Evolutionary conservation across 1,284 basidiomycete species (phyloP), one percentile per base, ranked within the genome.

Genomic region (Naganishia cerealis): DNA sequence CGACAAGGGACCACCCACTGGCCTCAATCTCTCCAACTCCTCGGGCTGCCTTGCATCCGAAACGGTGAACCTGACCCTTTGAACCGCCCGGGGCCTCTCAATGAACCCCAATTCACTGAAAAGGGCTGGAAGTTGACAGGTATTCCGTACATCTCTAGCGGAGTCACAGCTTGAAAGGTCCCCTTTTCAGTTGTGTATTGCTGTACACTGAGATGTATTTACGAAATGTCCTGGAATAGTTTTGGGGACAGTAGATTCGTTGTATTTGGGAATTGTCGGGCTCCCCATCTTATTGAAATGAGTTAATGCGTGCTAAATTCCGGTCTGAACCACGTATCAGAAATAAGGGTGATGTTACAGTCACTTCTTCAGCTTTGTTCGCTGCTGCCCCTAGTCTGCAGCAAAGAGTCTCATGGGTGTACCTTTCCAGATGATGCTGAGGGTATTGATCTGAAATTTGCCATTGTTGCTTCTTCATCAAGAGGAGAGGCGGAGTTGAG

Each of bases 61-160:
- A 55, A 53, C n/a, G 62, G 62, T 36, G 53, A 65, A 21, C 50
- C 53, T 9, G 50, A 65, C 40, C 50, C 50, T 12, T 21, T 43
- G 50, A 55, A 43, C 40, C 48, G 62, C 8, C n/a, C 48, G 6
- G 13, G 29, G 5, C 62, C 62, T 4, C n/a, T 55, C 52, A 53
- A 65, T 50, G 52, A 53, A 39, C 62, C 62, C 12, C 50, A 65
- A 54, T 65, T 65, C 36, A 65, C n/a, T 21, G 62, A 65, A 56
- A 48, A 39, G 48, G 62, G 50, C 7, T 65, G 48, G 40, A 65
- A 65, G 62, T 56, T 65, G 53, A 65, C 62, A n/a, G 62, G 62
- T 43, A 55, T 65, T n/a, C 62, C 62, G 13, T 65, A 65, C 59
- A 62, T 62, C 8, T 58, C 57, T 8, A 58, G 57, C 24, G 57